Conservation (phyloP, 1,284 basidiomycete genomes). For the Phlebopus sp. region DNA sequence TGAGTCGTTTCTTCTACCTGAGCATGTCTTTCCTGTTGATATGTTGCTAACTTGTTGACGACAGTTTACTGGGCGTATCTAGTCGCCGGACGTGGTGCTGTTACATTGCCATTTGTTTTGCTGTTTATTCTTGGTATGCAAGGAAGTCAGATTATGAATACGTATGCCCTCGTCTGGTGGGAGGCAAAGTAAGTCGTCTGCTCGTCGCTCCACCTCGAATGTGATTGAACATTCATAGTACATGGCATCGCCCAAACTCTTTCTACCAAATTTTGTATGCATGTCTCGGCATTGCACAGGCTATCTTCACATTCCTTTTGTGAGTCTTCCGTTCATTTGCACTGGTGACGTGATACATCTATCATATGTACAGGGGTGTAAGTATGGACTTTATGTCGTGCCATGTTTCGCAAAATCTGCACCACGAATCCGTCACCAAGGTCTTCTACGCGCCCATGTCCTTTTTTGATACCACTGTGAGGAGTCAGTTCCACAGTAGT, state of each 20-base stretch:
- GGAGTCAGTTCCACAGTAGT: conserved; percentile 11
- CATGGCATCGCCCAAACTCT: conserved; percentile 46
- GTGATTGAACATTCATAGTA: conserved; percentile 30
- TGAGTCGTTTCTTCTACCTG: neutral
- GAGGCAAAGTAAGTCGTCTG: conserved; percentile 51
- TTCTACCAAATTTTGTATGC: conserved; percentile 78
- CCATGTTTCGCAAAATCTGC: conserved; percentile 58
- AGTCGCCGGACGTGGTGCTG: conserved; percentile 55
- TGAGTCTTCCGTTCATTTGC: conserved; percentile 28
- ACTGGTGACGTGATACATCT: neutral
- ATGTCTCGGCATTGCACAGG: conserved; percentile 55
- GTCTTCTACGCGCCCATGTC: conserved; percentile 70
- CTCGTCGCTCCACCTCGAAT: neutral
- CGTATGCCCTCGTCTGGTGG: conserved; percentile 73
- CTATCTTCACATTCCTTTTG: conserved; percentile 63
- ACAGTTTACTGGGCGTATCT: conserved; percentile 72
- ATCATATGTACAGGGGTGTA: conserved; percentile 41
- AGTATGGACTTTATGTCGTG: conserved; percentile 56
- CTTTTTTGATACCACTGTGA: conserved; percentile 67
- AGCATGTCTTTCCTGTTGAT: neutral
- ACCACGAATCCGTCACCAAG: conserved; percentile 50
- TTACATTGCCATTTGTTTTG: conserved; percentile 59
- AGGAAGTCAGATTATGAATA: conserved; percentile 50
- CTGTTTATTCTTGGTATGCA: conserved; percentile 64
- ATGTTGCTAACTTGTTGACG: neutral